A percentile compares a stretch with the other conserved stretches of the same genome.
Evolutionary conservation across 1,284 basidiomycete species (phyloP).

Genomic region (Tetrapyrgos nigripes): DNA sequence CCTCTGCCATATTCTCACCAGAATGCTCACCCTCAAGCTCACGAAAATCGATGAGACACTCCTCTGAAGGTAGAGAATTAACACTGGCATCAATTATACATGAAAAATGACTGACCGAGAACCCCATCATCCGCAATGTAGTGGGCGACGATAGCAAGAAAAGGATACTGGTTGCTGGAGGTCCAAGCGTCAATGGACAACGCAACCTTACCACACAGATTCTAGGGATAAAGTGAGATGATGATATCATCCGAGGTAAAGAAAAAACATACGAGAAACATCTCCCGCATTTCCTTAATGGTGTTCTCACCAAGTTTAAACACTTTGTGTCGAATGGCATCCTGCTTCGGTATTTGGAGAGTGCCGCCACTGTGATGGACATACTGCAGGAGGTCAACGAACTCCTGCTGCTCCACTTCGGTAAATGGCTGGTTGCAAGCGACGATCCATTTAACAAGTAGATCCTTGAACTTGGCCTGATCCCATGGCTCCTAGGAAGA

Average conservation of each 20-base stretch:
- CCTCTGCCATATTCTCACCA: conserved; percentile 38
- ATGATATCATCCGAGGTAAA: too few relatives aligned
- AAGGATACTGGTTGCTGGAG: conserved; percentile 3
- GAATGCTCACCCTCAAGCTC: conserved; percentile 38
- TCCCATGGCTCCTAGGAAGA: conserved; percentile 7
- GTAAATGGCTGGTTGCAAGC: conserved; percentile 14
- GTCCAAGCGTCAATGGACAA: background rate
- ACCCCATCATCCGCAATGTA: background rate
- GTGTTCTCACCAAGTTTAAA: background rate
- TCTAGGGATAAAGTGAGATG: background rate
- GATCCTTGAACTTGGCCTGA: conserved; percentile 6
- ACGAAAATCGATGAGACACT: conserved; percentile 30
- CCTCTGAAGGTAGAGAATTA: background rate
- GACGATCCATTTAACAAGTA: conserved; percentile 7
- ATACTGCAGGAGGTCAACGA: conserved; percentile 1
- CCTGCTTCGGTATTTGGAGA: background rate
- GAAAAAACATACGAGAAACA: background rate
- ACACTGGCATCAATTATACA: background rate
- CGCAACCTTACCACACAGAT: background rate
- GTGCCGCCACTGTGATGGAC: background rate
- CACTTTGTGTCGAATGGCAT: background rate
- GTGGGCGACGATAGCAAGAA: background rate
- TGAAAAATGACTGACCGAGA: background rate
- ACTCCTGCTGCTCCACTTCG: too few relatives aligned
- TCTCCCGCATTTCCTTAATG: background rate